These are phyloP conservation scores for Plenodomus biglobosus DNA, from an alignment of 2,329 filamentous ascomycete species.

Conservation along the genomic window DNA sequence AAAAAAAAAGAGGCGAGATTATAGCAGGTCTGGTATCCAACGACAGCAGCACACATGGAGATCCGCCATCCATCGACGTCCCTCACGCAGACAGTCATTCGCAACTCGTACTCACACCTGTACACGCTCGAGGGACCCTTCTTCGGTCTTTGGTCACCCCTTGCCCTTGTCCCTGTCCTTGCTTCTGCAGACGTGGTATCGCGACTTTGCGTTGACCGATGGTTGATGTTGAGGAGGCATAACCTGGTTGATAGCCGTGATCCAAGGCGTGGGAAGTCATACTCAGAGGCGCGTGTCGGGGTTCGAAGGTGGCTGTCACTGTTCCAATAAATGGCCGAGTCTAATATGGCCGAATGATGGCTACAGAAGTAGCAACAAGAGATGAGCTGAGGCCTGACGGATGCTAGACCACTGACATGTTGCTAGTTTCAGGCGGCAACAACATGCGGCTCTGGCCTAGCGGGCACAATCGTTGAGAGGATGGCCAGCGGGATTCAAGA, in stretches of 20 bases:
- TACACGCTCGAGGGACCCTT: slow-evolving; percentile 34
- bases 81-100: neutral
- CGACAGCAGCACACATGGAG: neutral
- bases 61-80: neutral
- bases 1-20: neutral
- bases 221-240: slow-evolving; percentile 10
- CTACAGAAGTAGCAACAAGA: slow-evolving; percentile 3
- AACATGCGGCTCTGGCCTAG: slow-evolving; percentile 14
- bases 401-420: slow-evolving; percentile 4
- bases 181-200: slow-evolving; percentile 35
- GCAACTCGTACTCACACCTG: slow-evolving; percentile 23
- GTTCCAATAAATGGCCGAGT: slow-evolving; percentile 5
- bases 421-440: slow-evolving; percentile 1
- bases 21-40: slow-evolving; percentile 4
- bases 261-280: slow-evolving; percentile 15
- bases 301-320: slow-evolving; percentile 6
- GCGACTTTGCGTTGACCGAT: slow-evolving; percentile 29
- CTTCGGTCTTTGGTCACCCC: slow-evolving; percentile 23
- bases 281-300: slow-evolving; percentile 3
- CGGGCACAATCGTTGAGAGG: slow-evolving; percentile 7
- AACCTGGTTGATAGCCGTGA: slow-evolving; percentile 5
- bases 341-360: slow-evolving; percentile 1
- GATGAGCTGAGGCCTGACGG: slow-evolving; percentile 1
- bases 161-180: slow-evolving; percentile 9
- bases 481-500: slow-evolving; percentile 6